Base-by-base conservation (phyloP, 345 rosid species). In the Gossypium anomalum region DNA sequence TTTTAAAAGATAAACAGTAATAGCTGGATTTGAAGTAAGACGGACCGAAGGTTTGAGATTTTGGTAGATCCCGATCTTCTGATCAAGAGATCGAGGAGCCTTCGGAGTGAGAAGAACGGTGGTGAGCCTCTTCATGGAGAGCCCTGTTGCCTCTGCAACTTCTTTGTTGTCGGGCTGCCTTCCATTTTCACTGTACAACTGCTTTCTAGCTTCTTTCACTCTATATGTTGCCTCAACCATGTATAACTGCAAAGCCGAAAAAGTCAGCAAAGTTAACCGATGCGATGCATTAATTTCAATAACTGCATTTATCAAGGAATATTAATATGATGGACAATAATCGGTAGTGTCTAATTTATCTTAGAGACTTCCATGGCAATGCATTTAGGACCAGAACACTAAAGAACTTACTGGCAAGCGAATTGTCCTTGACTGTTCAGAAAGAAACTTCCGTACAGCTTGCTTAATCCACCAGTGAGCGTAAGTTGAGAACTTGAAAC, bases 391-490 rank as follows among this genome's bases (percentile, higher is more conserved):
- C 63, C 58, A 61, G 38, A 72, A 25, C 25, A 20, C 38, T 27
- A 66, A 3, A 77, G 75, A 80, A 73, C 91, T 81, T 85, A 91
- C 98, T 1, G 98, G 98, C 78, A 93, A 79, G 59, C 97, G 87
- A 62, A 92, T 93, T 81, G 89, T 89, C 85, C 98, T 84, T 17
- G 97, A 88, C 75, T 87, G 97, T 75, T 92, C 97, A 49, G 97
- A 87, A 23, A 95, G 97, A 74, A 92, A 87, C 81, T 85, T 93
- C 70, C 97, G 77, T 61, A 95, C 89, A 19, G 99, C 93, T 83
- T 95, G 99, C 71, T 86, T 95, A 71, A 93, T 91, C 99, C 99
- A 95, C 98, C 99, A 95, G 73, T 95, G 97, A 9, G 93, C 99
- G 78, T 95, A 95, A 10, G 99, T 95, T 51, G 99, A 95, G 77